A percentile compares a stretch with the other conserved stretches of the same genome.
phyloP scores from a whole-genome alignment of 208 protist species.

The Leishmania martiniquensis region DNA sequence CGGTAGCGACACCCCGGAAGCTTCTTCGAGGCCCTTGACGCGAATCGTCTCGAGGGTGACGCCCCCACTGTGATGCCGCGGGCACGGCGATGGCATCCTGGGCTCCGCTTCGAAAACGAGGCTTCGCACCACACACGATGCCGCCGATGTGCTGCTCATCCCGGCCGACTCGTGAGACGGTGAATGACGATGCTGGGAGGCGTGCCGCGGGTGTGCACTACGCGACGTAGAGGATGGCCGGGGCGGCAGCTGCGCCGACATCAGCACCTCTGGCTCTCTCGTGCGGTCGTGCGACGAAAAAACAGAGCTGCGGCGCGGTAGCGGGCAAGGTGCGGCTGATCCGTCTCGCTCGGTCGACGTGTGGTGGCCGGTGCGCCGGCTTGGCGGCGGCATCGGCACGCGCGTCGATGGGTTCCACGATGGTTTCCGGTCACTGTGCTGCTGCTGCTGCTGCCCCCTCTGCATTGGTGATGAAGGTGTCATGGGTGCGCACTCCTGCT shows the following conservation, averaged over 20 bases:
- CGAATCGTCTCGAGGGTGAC: neutral
- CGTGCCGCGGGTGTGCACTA: neutral
- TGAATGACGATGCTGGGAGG: neutral
- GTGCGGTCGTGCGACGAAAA: neutral
- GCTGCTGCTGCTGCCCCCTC: neutral
- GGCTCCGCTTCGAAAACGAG: conserved; percentile 20
- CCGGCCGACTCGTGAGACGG: neutral
- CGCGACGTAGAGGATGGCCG: neutral
- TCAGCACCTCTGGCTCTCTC: neutral
- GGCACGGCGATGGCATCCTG: neutral
- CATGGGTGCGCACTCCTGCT: neutral
- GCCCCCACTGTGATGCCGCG: too few relatives aligned
- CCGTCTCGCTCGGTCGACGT: neutral
- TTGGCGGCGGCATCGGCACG: conserved; percentile 10
- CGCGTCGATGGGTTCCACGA: conserved; percentile 1
- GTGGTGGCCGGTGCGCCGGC: neutral
- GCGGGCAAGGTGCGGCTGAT: neutral
- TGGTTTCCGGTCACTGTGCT: neutral
- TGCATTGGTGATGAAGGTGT: neutral
- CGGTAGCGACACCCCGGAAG: neutral
- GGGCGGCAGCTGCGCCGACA: neutral
- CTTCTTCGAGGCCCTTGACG: neutral
- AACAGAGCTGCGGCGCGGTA: too few relatives aligned
- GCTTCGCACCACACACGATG: conserved; percentile 11
- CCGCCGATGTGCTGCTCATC: neutral